Evolutionary conservation across 129 eudicot species (phyloP).

Genomic region (Glebionis coronaria): DNA sequence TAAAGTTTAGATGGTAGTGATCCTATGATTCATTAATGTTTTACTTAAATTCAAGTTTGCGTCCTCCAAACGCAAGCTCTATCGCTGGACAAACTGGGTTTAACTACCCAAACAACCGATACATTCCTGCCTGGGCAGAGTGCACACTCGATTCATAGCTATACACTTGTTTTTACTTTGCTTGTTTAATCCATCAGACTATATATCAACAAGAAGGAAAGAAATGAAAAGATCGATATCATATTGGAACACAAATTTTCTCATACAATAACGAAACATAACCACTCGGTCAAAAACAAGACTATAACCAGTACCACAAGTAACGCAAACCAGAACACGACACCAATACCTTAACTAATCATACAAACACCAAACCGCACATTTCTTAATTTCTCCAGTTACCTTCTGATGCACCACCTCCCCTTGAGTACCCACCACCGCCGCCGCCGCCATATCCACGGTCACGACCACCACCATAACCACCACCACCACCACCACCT

Average conservation of each 20-base stretch:
- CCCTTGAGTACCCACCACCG: neutral
- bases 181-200: no score
- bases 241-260: neutral
- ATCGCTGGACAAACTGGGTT: no score
- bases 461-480: conserved; percentile 4
- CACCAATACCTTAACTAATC: neutral
- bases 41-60: no score
- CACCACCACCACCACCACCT: conserved; percentile 33
- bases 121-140: no score
- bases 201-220: no score
- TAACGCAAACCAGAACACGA: neutral
- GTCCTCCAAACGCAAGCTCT: no score
- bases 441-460: neutral
- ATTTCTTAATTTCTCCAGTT: neutral
- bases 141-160: no score
- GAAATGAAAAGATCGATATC: neutral
- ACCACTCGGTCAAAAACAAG: conserved; percentile 3
- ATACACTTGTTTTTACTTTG: no score
- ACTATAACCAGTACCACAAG: neutral
- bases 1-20: no score
- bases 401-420: neutral
- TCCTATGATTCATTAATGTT: no score
- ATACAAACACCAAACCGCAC: neutral
- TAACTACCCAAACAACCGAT: no score
- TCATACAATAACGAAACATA: neutral